Base-by-base conservation (phyloP, 371 early-diverging fungal species). In the Rhizopus sp. region DNA sequence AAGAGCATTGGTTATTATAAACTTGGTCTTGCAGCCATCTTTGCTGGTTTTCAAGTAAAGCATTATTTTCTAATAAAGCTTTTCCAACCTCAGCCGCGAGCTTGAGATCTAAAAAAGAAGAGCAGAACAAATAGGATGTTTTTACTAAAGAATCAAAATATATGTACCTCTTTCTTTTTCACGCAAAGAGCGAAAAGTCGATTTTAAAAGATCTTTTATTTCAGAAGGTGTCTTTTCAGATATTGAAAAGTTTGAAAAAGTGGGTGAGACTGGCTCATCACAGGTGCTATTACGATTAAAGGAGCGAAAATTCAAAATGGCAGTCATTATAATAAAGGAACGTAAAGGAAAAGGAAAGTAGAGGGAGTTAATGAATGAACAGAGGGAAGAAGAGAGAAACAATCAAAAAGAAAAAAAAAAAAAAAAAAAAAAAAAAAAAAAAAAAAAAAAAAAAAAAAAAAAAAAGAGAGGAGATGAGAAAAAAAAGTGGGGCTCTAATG, bases 11-110 rank as follows among this genome's bases (percentile, higher is more conserved):
- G 16, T 52, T 33, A n/a, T 32, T 15, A 49, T 54, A 16, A 34
- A 53, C 48, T 41, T 56, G 48, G 12, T 48, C 30, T 45, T 40
- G 56, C 12, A 74, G 17, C 15, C 46, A 57, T 32, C 76, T 70
- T 58, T 71, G 75, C 48, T 76, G 74, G 9, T 69, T 53, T 49
- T 75, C 68, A 30, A 81, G 60, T 8, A 40, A 58, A 4, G 55
- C 55, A 55, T 81, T 77, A 44, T 74, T 63, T 41, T 76, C 77
- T 50, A 78, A 50, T 13, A 81, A 58, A n/a, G 66, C 63, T 53
- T 77, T 75, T 35, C 81, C 78, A 35, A 77, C 64, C 63, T 72
- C 62, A 13, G 78, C 78, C 13, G 81, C 81, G 37, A 74, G 46
- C n/a, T 57, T 64, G 17, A 78, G 66, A 57, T 75, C 78, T 81